Percentiles rank a stretch among this genome's conserved stretches.
Evolutionary conservation across 2,329 filamentous ascomycete genomes (phyloP).

Genomic region (Botrytis byssoidea): DNA sequence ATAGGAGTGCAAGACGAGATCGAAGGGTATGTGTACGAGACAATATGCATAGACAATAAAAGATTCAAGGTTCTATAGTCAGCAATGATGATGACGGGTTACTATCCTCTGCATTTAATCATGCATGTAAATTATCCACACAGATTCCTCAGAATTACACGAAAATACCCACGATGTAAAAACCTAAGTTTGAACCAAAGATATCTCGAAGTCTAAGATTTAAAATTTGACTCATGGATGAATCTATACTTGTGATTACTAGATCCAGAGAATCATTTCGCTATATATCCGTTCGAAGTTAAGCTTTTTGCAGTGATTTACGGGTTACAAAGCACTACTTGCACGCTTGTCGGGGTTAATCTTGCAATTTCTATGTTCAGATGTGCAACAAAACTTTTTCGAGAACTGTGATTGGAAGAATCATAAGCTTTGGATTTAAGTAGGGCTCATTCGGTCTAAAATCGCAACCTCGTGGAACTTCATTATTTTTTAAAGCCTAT

Average conservation of each 20-base stretch:
- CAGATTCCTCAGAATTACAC: rapidly evolving
- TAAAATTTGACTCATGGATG: too few species aligned
- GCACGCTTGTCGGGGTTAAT: background rate
- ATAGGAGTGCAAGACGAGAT: background rate
- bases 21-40: background rate
- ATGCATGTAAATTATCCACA: background rate
- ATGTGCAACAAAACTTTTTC: background rate
- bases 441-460: too few species aligned
- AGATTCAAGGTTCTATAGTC: background rate
- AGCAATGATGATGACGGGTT: background rate
- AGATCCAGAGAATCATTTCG: background rate
- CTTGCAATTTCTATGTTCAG: background rate
- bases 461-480: background rate
- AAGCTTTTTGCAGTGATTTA: rapidly evolving
- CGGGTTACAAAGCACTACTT: background rate
- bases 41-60: background rate
- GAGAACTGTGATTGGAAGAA: background rate
- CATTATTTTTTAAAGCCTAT: background rate
- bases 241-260: background rate
- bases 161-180: background rate
- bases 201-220: background rate
- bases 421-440: background rate
- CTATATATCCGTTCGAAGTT: background rate
- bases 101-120: background rate
- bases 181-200: background rate